These are phyloP conservation scores for Candida albicans DNA, from an alignment of 1,139 yeast species.

Conservation along the genomic window DNA sequence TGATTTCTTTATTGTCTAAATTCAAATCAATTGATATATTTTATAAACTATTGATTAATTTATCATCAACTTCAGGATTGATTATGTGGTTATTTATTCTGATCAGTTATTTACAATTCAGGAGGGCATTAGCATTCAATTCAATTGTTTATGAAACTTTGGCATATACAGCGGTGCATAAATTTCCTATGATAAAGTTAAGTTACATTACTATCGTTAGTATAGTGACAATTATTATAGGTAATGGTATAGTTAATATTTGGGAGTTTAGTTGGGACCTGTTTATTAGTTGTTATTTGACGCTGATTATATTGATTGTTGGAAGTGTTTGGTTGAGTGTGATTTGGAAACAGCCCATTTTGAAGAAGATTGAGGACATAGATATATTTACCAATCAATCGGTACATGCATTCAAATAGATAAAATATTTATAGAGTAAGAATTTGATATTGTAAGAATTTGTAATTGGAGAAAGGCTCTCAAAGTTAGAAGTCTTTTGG, in stretches of 20 bases:
- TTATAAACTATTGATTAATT: slow-evolving; percentile 20
- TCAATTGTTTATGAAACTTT: slow-evolving; percentile 5
- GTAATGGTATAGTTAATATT: slow-evolving; percentile 16
- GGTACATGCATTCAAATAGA: slow-evolving; percentile 11
- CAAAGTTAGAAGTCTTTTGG: too few relatives aligned
- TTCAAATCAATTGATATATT: slow-evolving; percentile 16
- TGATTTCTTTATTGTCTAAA: slow-evolving; percentile 15
- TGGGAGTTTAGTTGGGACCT: slow-evolving; percentile 15
- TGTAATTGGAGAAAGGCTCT: too few relatives aligned
- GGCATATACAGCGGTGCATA: slow-evolving; percentile 4
- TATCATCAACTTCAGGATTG: slow-evolving; percentile 26
- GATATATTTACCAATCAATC: slow-evolving; percentile 14
- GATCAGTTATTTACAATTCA: slow-evolving; percentile 16
- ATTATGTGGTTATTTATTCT: slow-evolving; percentile 25
- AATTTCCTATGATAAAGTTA: slow-evolving; percentile 8
- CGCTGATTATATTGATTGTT: slow-evolving; percentile 11
- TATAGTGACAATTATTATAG: slow-evolving; percentile 14
- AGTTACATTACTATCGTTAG: slow-evolving; percentile 14
- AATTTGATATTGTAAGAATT: not conserved
- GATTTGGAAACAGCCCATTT: slow-evolving; percentile 13
- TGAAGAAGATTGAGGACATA: slow-evolving; percentile 11
- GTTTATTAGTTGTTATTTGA: slow-evolving; percentile 16
- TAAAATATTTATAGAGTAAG: not conserved
- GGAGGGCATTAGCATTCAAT: slow-evolving; percentile 11
- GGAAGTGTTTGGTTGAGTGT: slow-evolving; percentile 9